Evolutionary conservation across 768 basidiomycete genomes (phyloP).

Genomic region (Sarcodon sp.): DNA sequence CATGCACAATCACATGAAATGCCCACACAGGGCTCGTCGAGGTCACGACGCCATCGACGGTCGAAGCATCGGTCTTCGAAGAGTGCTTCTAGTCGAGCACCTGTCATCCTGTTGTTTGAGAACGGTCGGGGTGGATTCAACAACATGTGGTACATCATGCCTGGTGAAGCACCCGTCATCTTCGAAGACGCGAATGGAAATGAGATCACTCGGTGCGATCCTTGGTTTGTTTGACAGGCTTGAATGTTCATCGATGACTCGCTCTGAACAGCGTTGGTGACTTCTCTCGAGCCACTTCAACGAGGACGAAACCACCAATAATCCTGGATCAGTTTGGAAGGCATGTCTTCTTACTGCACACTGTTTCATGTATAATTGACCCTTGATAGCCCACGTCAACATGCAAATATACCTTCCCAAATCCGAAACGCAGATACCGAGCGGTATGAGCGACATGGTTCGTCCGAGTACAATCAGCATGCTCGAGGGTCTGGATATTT

Average conservation of each 20-base stretch:
- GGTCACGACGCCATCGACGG: too few species aligned
- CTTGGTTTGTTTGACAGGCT: not conserved
- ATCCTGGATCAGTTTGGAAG: not conserved
- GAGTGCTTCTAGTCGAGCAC: not conserved
- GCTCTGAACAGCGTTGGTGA: constrained; percentile 33
- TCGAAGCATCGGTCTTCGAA: too few species aligned
- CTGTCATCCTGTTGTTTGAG: constrained; percentile 16
- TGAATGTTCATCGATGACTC: not conserved
- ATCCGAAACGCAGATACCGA: too few species aligned
- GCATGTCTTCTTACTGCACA: not conserved
- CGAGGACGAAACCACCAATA: not conserved
- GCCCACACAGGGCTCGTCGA: too few species aligned
- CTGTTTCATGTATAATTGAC: too few species aligned
- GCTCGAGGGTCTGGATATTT: too few species aligned
- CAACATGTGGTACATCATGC: constrained; percentile 44
- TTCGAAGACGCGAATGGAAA: constrained; percentile 56
- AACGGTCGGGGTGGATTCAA: constrained; percentile 13
- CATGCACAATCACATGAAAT: too few species aligned
- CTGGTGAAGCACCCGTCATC: constrained; percentile 49
- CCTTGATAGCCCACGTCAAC: too few species aligned
- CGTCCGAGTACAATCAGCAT: too few species aligned
- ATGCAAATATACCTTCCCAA: too few species aligned
- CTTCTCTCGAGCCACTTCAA: constrained; percentile 14
- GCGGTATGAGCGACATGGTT: too few species aligned
- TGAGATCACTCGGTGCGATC: constrained; percentile 43